Percentiles rank a stretch among this genome's conserved stretches.
Evolutionary conservation across 495 filamentous ascomycete species (phyloP).

Genomic region (Copromyces sp.): DNA sequence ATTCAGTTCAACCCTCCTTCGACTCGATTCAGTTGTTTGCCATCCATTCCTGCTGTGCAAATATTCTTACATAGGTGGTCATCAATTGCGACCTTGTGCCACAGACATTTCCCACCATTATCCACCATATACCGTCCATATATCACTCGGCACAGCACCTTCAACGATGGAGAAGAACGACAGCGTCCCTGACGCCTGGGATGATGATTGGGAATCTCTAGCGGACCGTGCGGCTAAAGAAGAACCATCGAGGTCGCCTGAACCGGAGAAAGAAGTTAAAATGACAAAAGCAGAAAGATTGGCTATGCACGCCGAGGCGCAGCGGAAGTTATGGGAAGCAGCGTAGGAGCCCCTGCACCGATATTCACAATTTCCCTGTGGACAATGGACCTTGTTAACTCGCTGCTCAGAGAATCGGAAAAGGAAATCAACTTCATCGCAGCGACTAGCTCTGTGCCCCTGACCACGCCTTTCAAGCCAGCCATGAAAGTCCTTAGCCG

Average conservation of each 20-base stretch:
- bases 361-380: neutral
- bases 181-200: constrained; percentile 71
- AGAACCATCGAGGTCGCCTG: constrained; percentile 34
- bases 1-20: neutral
- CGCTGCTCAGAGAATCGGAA: constrained; percentile 23
- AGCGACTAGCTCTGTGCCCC: constrained; percentile 50
- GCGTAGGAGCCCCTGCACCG: constrained; percentile 45
- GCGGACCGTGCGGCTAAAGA: constrained; percentile 49
- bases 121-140: neutral
- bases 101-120: neutral
- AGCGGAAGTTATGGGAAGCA: constrained; percentile 78
- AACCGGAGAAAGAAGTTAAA: constrained; percentile 30
- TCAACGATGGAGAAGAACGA: constrained; percentile 41
- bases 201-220: constrained; percentile 73
- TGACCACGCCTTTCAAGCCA: constrained; percentile 75
- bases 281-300: constrained; percentile 65
- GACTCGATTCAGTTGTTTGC: neutral
- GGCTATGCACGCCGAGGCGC: constrained; percentile 70
- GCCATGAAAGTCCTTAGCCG: constrained; percentile 74
- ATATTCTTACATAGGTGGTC: neutral
- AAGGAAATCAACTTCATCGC: constrained; percentile 66
- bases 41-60: neutral
- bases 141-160: neutral
- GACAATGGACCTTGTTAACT: neutral
- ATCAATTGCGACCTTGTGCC: neutral